Evolutionary conservation across 192 early-diverging fungal species (phyloP), one percentile per base, ranked within the genome.

Genomic region (Umbelopsis vinacea): DNA sequence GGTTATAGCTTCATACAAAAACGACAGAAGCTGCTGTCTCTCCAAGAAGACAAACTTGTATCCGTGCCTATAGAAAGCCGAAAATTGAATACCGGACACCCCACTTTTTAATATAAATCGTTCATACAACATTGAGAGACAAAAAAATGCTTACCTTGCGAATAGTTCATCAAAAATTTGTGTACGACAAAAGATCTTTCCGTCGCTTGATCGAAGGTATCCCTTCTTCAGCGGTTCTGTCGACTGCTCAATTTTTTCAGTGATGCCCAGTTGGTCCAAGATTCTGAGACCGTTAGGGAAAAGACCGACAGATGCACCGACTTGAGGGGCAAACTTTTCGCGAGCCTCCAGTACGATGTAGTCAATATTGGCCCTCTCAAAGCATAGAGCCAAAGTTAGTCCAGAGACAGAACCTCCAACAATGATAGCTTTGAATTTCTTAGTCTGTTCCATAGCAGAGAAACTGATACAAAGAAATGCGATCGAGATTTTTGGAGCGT

Each of bases 231-330:
- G 35, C 7, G 57, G 33, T 17, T 29, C 29, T 37, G 57, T 4
- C 4, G 33, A 2, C 3, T 11, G 23, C 26, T 54, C 57, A 35
- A 81, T 71, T 7, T 74, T 70, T 1, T 29, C 40, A 19, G 46
- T 45, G n/a, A 81, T 40, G 7, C 75, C 79, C 9, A 81, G 72
- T 52, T 76, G 76, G 9, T 77, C 75, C 37, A 81, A 26, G 52
- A 81, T 40, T 22, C 71, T 70, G 19, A 74, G 75, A 7, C 63
- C 15, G 11, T 69, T 70, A 0, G 79, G 71, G 8, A 68, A 71
- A 10, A 81, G 72, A 17, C 68, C 79, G 5, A 81, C 71, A n/a
- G 72, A 66, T 23, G 71, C 71, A 35, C 79, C 79, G 2, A 74
- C 19, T 3, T 75, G 50, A 21, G 68, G 52, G 4, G 71, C 68